A percentile compares a stretch with the other conserved stretches of the same genome.
These are phyloP conservation scores for Adansonia madagascariensis DNA, from an alignment of 441 rosid species.

Conservation along the genomic window DNA sequence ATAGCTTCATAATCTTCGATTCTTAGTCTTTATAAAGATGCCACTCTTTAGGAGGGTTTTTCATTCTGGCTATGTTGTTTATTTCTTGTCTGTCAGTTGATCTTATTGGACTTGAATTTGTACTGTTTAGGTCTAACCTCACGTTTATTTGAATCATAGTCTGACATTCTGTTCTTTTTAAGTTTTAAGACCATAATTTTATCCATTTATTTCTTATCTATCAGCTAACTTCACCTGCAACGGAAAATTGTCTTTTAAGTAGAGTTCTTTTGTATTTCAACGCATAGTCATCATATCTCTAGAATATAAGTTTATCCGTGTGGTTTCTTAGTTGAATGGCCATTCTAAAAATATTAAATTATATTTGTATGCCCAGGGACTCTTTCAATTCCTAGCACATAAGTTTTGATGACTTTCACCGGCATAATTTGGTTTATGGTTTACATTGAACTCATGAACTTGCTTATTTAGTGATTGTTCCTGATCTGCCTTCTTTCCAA, in stretches of 20 bases:
- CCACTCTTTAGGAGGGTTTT: conserved; percentile 4
- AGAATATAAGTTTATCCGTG: neutral
- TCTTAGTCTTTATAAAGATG: neutral
- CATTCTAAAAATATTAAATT: neutral
- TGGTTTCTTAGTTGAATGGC: conserved; percentile 9
- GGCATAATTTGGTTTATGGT: conserved; percentile 11
- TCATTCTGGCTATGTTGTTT: conserved; percentile 5
- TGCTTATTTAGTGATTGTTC: conserved; percentile 10
- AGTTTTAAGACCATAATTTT: neutral
- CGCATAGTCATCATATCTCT: neutral
- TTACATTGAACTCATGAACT: conserved; percentile 19
- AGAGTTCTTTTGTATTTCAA: conserved; percentile 1
- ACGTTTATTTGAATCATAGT: neutral
- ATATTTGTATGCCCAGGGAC: neutral
- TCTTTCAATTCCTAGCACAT: neutral
- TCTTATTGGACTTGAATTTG: conserved; percentile 20
- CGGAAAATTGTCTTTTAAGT: conserved; percentile 15
- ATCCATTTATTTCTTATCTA: conserved; percentile 17
- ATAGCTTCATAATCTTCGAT: neutral
- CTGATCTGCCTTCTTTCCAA: neutral
- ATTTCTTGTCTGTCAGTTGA: neutral
- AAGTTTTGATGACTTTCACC: conserved; percentile 2
- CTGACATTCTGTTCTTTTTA: neutral
- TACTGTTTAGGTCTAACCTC: neutral
- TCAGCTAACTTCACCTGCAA: conserved; percentile 6